These are phyloP conservation scores for Penicillium sp. DNA, from an alignment of 2,329 filamentous ascomycete species.

Conservation along the genomic window DNA sequence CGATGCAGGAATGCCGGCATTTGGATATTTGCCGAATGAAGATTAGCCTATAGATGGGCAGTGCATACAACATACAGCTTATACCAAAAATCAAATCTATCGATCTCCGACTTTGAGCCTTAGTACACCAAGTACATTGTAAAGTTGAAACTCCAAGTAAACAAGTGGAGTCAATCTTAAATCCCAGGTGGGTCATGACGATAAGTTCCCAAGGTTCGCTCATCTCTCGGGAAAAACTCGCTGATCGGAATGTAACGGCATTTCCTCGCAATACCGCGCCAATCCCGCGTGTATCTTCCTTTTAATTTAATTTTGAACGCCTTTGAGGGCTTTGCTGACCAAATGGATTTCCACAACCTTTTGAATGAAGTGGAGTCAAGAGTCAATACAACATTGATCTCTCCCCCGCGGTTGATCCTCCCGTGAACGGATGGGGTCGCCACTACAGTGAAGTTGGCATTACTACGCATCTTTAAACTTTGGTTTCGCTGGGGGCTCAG, in stretches of 20 bases:
- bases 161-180: slow-evolving; percentile 1
- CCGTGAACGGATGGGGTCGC: slow-evolving; percentile 1
- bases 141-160: not conserved
- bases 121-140: not conserved
- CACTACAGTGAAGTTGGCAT: not conserved
- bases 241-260: not conserved
- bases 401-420: not conserved
- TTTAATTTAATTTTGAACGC: not conserved
- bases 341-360: not conserved
- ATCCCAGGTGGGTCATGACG: slow-evolving; percentile 7
- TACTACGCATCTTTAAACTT: not conserved
- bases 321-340: not conserved
- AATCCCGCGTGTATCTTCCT: not conserved
- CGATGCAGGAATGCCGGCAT: not conserved
- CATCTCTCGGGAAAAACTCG: slow-evolving; percentile 29
- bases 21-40: not conserved
- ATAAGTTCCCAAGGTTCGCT: slow-evolving; percentile 15
- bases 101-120: no score
- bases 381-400: not conserved
- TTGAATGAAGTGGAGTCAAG: not conserved
- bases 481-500: not conserved
- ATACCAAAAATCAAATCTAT: no score
- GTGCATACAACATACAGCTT: no score
- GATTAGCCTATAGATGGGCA: no score
- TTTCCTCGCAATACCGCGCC: not conserved